These are phyloP conservation scores for Aspergillus ruber DNA, from an alignment of 2,329 filamentous ascomycete species.

Conservation along the genomic window DNA sequence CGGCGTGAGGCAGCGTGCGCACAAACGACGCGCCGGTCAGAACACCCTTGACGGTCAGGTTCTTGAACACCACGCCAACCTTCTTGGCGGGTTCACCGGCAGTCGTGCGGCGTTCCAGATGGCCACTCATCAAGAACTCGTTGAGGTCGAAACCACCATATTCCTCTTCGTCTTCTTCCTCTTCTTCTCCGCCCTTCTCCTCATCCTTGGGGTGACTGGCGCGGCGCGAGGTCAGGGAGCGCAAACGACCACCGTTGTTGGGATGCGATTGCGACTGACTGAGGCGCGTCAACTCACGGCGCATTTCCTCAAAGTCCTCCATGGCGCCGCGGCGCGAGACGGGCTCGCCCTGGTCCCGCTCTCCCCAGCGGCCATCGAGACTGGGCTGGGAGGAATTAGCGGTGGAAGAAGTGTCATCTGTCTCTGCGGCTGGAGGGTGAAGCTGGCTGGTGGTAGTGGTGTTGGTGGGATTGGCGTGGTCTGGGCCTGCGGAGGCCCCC, in stretches of 20 bases:
- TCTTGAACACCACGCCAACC: constrained; percentile 69
- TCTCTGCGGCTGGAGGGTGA: constrained; percentile 2
- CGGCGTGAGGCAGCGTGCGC: constrained; percentile 65
- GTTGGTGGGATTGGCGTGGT: background rate
- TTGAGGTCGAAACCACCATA: constrained; percentile 57
- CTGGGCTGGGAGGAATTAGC: constrained; percentile 11
- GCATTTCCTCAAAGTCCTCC: constrained; percentile 54
- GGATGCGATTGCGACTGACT: constrained; percentile 38
- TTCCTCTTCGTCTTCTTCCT: constrained; percentile 16
- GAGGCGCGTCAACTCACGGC: constrained; percentile 49
- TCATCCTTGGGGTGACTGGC: constrained; percentile 28
- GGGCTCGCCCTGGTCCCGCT: constrained; percentile 51
- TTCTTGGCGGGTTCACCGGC: constrained; percentile 63
- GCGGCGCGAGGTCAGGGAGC: constrained; percentile 15
- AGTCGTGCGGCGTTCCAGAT: constrained; percentile 66
- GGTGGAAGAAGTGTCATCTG: constrained; percentile 12
- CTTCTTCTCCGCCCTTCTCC: constrained; percentile 36
- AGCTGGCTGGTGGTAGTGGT: constrained; percentile 2
- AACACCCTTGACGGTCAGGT: constrained; percentile 67
- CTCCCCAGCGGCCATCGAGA: constrained; percentile 55
- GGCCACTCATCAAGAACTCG: constrained; percentile 65
- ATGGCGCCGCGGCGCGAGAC: constrained; percentile 50
- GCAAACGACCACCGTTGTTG: constrained; percentile 20
- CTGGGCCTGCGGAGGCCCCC: background rate
- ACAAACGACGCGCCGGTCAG: constrained; percentile 63